Evolutionary conservation across 2,329 filamentous ascomycete genomes (phyloP).

Genomic region (Tympanopsis confertula): DNA sequence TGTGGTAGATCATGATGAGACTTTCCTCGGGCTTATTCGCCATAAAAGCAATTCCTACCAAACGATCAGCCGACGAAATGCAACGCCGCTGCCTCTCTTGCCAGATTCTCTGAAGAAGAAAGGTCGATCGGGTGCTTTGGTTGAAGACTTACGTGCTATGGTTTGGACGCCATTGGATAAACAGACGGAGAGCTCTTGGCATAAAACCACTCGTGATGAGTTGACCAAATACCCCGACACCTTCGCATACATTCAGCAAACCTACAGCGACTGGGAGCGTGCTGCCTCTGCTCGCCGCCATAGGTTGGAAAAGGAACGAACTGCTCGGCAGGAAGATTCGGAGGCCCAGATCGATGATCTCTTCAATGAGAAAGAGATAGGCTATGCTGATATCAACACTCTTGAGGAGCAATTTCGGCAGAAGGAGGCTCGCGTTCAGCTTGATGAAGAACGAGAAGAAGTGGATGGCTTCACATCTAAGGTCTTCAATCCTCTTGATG

Average conservation of each 20-base stretch:
- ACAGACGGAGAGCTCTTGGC: slow-evolving; percentile 18
- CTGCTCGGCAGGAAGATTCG: slow-evolving; percentile 34
- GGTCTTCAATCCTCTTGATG: slow-evolving; percentile 36
- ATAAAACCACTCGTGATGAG: slow-evolving; percentile 16
- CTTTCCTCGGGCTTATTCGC: slow-evolving; percentile 30
- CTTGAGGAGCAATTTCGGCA: slow-evolving; percentile 42
- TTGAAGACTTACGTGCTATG: slow-evolving; percentile 21
- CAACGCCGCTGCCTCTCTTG: slow-evolving; percentile 16
- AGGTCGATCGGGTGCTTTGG: slow-evolving; percentile 10
- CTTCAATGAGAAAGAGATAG: slow-evolving; percentile 43
- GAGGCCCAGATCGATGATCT: slow-evolving; percentile 38
- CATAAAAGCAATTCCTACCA: slow-evolving; percentile 28
- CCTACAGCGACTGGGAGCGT: slow-evolving; percentile 30
- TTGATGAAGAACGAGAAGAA: slow-evolving; percentile 38
- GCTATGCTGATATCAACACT: slow-evolving; percentile 41
- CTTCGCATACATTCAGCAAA: slow-evolving; percentile 27
- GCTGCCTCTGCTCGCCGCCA: slow-evolving; percentile 26
- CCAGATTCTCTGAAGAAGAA: too few relatives aligned
- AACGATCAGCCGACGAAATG: slow-evolving; percentile 11
- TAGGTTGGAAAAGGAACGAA: slow-evolving; percentile 32
- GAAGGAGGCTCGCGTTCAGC: slow-evolving; percentile 33
- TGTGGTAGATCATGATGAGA: slow-evolving; percentile 23
- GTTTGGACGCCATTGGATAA: slow-evolving; percentile 18
- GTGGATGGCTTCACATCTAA: slow-evolving; percentile 33
- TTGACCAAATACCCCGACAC: slow-evolving; percentile 23